These are phyloP conservation scores for Aspergillus alliaceus DNA, from an alignment of 2,329 filamentous ascomycete genomes.

Conservation along the genomic window DNA sequence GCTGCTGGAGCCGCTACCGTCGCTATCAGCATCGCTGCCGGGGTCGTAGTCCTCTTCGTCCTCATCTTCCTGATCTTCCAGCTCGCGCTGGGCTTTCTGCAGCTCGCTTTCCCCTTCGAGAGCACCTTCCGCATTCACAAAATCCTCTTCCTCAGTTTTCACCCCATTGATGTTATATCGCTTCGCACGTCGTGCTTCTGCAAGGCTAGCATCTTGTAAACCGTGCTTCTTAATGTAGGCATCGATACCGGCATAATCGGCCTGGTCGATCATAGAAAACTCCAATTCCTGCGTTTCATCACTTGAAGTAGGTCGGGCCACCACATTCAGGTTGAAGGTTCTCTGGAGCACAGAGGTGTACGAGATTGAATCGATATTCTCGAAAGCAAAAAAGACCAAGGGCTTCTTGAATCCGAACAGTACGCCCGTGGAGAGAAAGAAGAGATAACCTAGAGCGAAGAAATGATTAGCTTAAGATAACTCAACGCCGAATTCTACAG, in stretches of 20 bases:
- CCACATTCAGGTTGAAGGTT: slow-evolving; percentile 65
- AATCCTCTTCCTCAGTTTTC: slow-evolving; percentile 29
- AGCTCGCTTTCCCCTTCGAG: slow-evolving; percentile 59
- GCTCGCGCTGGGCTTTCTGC: slow-evolving; percentile 57
- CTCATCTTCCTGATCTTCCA: slow-evolving; percentile 50
- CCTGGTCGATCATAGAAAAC: slow-evolving; percentile 66
- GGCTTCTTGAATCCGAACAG: slow-evolving; percentile 68
- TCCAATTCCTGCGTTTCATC: slow-evolving; percentile 58
- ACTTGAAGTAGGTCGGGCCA: slow-evolving; percentile 39
- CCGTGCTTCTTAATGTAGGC: slow-evolving; percentile 61
- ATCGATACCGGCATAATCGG: slow-evolving; percentile 62
- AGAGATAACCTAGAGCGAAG: slow-evolving; percentile 55
- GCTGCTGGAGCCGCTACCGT: slow-evolving; percentile 46
- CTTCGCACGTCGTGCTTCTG: slow-evolving; percentile 60
- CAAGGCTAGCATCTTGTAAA: slow-evolving; percentile 64
- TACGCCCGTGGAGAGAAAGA: slow-evolving; percentile 61
- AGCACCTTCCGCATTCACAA: slow-evolving; percentile 27
- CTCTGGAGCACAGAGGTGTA: slow-evolving; percentile 66
- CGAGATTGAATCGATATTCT: slow-evolving; percentile 58
- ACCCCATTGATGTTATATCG: slow-evolving; percentile 53
- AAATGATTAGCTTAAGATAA: not conserved
- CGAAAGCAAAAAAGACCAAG: slow-evolving; percentile 62
- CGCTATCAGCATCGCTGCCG: slow-evolving; percentile 50
- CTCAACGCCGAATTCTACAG: not conserved
- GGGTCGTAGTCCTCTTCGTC: slow-evolving; percentile 54